Base-by-base conservation (phyloP, 495 filamentous ascomycete genomes). In the Immersiella caudata region DNA sequence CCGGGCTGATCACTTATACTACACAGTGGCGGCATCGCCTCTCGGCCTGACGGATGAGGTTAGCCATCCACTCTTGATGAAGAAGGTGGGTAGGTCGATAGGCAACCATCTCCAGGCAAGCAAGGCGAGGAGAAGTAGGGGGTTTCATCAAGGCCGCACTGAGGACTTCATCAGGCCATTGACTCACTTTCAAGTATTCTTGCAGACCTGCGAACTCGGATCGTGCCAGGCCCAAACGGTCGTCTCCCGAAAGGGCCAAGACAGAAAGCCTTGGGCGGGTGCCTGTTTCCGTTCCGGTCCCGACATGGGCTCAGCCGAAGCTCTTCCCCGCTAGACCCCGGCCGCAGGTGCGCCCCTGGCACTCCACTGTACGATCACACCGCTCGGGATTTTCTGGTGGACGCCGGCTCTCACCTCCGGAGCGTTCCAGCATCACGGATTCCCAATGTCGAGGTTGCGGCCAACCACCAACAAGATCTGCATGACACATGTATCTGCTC, bases 11-110 rank as follows among this genome's bases (percentile, higher is more conserved):
- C 56, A 59, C 25, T 59, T 29, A 59, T 22, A 55, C 14, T 2
- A 55, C 6, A 9, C 56, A 29, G 26, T 33, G 27, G 26, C 24
- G n/a, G 56, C 26, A 27, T 29, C 56, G 56, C 56, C 56, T 14
- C 26, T 6, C 56, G 27, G 27, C 56, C 56, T 59, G 56, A 33
- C 56, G 56, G n/a, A 59, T 59, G n/a, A 59, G 56, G 56, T 26
- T 33, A 27, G 26, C 9, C 16, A 22, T 3, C 1, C 26, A 6
- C 26, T 33, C 26, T 22, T 4, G 18, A 59, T 33, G 9, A 22
- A 59, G 56, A 33, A 59, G 56, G 56, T 22, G 24, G 52, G 20
- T n/a, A 55, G 20, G 24, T 11, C n/a, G 16, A 46, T 18, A 18
- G 40, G 52, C 52, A 24, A 22, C 21, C 52, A 14, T 2, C 20